These are phyloP conservation scores for Panellus pusillus DNA, from an alignment of 768 basidiomycete species.

Conservation along the genomic window DNA sequence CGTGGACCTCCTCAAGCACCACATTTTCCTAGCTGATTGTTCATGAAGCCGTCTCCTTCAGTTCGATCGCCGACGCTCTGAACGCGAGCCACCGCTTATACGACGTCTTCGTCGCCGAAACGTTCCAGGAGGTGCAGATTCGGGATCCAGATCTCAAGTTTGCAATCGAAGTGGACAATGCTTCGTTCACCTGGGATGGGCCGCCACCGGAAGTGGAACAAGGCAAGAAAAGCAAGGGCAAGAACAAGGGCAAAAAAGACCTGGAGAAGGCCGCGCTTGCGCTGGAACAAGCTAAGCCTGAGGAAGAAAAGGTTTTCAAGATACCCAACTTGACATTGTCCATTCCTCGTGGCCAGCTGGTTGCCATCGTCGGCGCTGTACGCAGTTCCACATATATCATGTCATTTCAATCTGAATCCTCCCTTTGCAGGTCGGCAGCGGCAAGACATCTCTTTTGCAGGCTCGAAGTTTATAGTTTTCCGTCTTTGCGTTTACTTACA, in stretches of 20 bases:
- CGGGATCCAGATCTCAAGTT: slow-evolving; percentile 55
- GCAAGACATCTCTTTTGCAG: slow-evolving; percentile 70
- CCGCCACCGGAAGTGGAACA: slow-evolving; percentile 54
- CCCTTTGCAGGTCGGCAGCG: slow-evolving; percentile 49
- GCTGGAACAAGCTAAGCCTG: slow-evolving; percentile 31
- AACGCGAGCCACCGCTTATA: slow-evolving; percentile 79
- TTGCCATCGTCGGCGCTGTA: slow-evolving; percentile 81
- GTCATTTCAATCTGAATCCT: neutral
- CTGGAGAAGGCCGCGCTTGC: slow-evolving; percentile 10
- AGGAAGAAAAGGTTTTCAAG: slow-evolving; percentile 56
- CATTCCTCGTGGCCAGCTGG: slow-evolving; percentile 75
- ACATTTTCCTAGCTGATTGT: slow-evolving; percentile 12
- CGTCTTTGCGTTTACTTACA: too few species aligned
- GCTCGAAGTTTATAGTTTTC: too few species aligned
- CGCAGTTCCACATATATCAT: neutral
- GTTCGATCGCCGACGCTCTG: slow-evolving; percentile 79
- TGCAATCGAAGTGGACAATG: slow-evolving; percentile 68
- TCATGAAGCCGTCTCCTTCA: slow-evolving; percentile 60
- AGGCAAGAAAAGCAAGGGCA: slow-evolving; percentile 35
- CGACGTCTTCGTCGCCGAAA: slow-evolving; percentile 84
- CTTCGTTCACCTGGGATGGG: slow-evolving; percentile 86
- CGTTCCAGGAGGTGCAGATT: slow-evolving; percentile 55
- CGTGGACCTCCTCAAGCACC: slow-evolving; percentile 20
- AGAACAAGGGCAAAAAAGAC: slow-evolving; percentile 5
- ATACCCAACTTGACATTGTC: slow-evolving; percentile 62